A percentile compares a stretch with the other conserved stretches of the same genome.
These are phyloP conservation scores for Neurospora cerealis DNA, from an alignment of 495 filamentous ascomycete genomes.

Conservation along the genomic window DNA sequence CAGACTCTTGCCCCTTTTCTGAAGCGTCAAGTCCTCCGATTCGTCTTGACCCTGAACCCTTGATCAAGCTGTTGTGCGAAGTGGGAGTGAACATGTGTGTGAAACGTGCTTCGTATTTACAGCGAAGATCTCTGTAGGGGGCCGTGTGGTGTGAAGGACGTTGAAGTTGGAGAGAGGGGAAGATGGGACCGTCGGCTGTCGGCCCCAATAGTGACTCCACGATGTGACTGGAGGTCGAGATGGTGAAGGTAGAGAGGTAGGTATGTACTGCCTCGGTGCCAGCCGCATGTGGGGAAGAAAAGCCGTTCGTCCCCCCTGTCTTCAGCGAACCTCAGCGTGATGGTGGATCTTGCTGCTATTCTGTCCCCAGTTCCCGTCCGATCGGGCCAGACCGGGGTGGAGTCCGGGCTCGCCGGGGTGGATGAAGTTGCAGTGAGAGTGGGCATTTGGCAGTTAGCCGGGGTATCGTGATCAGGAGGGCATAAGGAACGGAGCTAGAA, in stretches of 20 bases:
- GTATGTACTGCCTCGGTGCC: slow-evolving; percentile 2
- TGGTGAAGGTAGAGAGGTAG: neutral
- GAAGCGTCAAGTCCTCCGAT: neutral
- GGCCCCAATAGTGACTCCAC: slow-evolving; percentile 12
- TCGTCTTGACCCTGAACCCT: neutral
- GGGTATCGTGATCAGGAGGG: neutral
- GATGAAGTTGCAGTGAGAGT: neutral
- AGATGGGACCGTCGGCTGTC: slow-evolving; percentile 23
- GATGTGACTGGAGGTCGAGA: neutral
- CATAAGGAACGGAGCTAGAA: neutral
- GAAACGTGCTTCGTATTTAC: neutral
- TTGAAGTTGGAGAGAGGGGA: slow-evolving; percentile 9
- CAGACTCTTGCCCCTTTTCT: neutral
- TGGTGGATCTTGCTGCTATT: neutral
- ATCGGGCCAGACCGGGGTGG: slow-evolving; percentile 14
- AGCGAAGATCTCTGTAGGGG: slow-evolving; percentile 1
- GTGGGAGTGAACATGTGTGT: neutral
- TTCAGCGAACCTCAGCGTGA: slow-evolving; percentile 4
- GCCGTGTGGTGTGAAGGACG: slow-evolving; percentile 1
- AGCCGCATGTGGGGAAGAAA: slow-evolving; percentile 9
- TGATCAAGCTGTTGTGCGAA: neutral
- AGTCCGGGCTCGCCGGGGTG: neutral
- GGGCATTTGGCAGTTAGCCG: neutral
- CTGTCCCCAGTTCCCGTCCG: slow-evolving; percentile 1
- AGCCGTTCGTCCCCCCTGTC: neutral